Evolutionary conservation across 768 basidiomycete species (phyloP), one percentile per base, ranked within the genome.

Genomic region (Rhizopogon vesiculosus): DNA sequence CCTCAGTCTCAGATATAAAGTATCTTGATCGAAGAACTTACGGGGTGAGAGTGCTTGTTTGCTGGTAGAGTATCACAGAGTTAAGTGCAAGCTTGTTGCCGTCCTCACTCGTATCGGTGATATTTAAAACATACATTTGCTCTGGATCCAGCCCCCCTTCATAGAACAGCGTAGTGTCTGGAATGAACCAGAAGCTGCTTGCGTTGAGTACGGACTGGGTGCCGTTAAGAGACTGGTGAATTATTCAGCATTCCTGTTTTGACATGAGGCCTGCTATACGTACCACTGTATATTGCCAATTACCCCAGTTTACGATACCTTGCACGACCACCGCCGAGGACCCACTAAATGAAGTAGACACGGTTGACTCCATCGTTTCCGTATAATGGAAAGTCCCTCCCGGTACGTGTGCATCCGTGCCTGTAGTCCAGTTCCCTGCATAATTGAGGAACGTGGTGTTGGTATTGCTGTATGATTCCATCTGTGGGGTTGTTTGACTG

Each of bases 231-330:
- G 59, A 49, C 55, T 43, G 28, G 5, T 29, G 7, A 31, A 7
- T 25, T 42, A 42, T 13, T 19, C 13, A 33, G 49, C 8, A 25
- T 38, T 25, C 8, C 31, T 28, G 16, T 15, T 49, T 16, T n/a
- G 3, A 5, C 9, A 29, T 33, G 33, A 31, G 13, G 42, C 16
- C 22, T 12, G 16, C 1, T 25, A 16, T 28, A 33, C 59, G 19
- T 57, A 70, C 69, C n/a, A 68, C 64, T 22, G 57, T 57, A 46
- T 65, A 70, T 15, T 57, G 51, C 55, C 62, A 64, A 54, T 62
- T 57, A 1, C 67, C 66, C 58, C 61, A 63, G 42, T 66, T 63
- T 19, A 60, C 56, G 1, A 61, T 60, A 15, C 59, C 59, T 33
- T 60, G 43, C 8, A 60, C 35, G 22, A 44, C 49, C 16, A 59